Conservation (phyloP, 129 eudicot species). For the Glebionis coronaria region DNA sequence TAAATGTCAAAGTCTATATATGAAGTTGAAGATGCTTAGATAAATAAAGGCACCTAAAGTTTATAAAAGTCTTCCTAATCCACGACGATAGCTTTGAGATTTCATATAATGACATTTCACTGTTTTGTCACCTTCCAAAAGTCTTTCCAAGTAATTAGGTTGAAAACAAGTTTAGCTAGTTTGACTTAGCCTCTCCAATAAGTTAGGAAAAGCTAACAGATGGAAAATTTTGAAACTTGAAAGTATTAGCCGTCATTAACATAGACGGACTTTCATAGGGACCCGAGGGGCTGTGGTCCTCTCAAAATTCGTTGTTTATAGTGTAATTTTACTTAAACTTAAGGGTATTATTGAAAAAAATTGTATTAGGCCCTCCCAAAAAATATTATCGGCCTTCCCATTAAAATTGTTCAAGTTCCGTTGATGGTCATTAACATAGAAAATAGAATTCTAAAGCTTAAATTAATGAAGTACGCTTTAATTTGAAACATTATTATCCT, state of each 20-base stretch:
- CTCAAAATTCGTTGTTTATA: too few species aligned
- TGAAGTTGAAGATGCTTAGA: slow-evolving; percentile 12
- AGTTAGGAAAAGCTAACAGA: too few species aligned
- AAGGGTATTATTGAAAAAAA: too few species aligned
- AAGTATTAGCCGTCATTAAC: too few species aligned
- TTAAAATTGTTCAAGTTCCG: too few species aligned
- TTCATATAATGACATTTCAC: background rate
- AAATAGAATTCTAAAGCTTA: too few species aligned
- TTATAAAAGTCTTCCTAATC: slow-evolving; percentile 6
- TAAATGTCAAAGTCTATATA: slow-evolving; percentile 19
- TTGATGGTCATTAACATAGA: background rate
- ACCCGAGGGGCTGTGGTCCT: too few species aligned
- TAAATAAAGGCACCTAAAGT: slow-evolving; percentile 2
- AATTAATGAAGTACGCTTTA: background rate
- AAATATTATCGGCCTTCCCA: too few species aligned
- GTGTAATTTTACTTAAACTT: too few species aligned
- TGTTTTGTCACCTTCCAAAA: slow-evolving; percentile 6
- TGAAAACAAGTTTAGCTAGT: slow-evolving; percentile 16
- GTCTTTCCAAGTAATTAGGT: background rate
- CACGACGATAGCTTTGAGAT: slow-evolving; percentile 3
- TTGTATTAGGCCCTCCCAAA: too few species aligned
- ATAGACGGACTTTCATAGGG: too few species aligned
- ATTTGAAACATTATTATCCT: background rate
- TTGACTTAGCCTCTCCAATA: background rate
- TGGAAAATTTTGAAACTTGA: background rate